Evolutionary conservation across 2,329 filamentous ascomycete genomes (phyloP).

Genomic region (Cercospora zeina): DNA sequence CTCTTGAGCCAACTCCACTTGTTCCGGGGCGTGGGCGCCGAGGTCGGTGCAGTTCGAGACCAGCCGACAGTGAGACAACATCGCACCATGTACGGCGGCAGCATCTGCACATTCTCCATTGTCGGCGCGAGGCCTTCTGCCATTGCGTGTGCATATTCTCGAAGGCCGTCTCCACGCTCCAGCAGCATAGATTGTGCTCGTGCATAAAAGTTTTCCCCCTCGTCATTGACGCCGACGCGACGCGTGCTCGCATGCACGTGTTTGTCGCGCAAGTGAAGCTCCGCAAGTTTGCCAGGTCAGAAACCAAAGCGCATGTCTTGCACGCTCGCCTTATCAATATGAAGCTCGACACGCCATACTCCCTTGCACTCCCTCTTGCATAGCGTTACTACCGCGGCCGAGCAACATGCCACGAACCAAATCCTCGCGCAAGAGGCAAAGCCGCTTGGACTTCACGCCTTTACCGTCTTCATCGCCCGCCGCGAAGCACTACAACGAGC

Average conservation of each 20-base stretch:
- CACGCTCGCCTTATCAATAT: neutral
- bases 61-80: neutral
- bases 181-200: neutral
- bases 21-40: neutral
- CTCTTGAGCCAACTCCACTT: conserved; percentile 5
- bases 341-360: neutral
- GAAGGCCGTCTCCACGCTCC: neutral
- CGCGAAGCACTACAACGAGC: conserved; percentile 37
- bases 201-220: neutral
- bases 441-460: conserved; percentile 48
- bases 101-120: neutral
- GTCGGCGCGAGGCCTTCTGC: neutral
- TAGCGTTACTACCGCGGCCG: neutral
- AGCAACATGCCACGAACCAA: conserved; percentile 21
- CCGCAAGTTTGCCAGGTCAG: neutral
- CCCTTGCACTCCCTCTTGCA: neutral
- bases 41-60: conserved; percentile 4
- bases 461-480: conserved; percentile 45
- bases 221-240: conserved; percentile 3
- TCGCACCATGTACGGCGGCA: neutral
- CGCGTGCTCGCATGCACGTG: neutral
- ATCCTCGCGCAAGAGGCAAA: conserved; percentile 42
- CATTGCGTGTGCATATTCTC: neutral
- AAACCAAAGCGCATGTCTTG: neutral
- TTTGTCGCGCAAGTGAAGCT: conserved; percentile 9